Percentiles rank a stretch among this genome's conserved stretches.
Conservation (phyloP, 345 rosid species). For the Citrus trifoliata region DNA sequence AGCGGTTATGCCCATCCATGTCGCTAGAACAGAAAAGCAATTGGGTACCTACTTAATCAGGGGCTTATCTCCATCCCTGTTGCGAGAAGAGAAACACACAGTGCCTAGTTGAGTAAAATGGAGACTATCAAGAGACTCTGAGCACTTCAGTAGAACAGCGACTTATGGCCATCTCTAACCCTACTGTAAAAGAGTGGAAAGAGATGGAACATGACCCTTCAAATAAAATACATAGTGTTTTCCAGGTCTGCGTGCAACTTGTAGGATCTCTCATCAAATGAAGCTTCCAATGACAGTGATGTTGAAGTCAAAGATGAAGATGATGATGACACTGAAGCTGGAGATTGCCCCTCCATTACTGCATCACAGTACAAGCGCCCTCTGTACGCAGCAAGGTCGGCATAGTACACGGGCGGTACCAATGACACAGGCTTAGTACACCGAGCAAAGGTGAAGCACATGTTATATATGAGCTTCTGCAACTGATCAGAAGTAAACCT, state of each 20-base stretch:
- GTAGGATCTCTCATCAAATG: constrained; percentile 40
- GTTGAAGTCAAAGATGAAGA: constrained; percentile 41
- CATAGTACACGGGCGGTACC: constrained; percentile 82
- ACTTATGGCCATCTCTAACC: background rate
- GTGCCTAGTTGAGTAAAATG: background rate
- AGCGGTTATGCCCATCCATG: background rate
- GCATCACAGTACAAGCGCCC: constrained; percentile 78
- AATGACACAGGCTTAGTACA: constrained; percentile 83
- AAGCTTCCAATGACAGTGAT: constrained; percentile 31
- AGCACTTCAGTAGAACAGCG: background rate
- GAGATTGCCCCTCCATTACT: constrained; percentile 36
- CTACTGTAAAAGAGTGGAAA: background rate
- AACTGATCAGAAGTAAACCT: constrained; percentile 55
- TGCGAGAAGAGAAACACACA: background rate
- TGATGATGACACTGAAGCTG: constrained; percentile 37
- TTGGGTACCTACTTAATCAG: background rate
- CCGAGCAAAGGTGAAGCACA: constrained; percentile 85
- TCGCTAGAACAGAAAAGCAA: background rate
- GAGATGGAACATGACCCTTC: constrained; percentile 20
- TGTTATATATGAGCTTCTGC: constrained; percentile 65
- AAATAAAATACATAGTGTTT: constrained; percentile 70
- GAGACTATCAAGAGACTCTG: background rate
- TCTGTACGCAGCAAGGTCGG: constrained; percentile 78
- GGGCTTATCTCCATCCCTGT: background rate
- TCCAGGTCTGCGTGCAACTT: constrained; percentile 62